Conservation (phyloP, 495 filamentous ascomycete species). For the Xylaria castorea region DNA sequence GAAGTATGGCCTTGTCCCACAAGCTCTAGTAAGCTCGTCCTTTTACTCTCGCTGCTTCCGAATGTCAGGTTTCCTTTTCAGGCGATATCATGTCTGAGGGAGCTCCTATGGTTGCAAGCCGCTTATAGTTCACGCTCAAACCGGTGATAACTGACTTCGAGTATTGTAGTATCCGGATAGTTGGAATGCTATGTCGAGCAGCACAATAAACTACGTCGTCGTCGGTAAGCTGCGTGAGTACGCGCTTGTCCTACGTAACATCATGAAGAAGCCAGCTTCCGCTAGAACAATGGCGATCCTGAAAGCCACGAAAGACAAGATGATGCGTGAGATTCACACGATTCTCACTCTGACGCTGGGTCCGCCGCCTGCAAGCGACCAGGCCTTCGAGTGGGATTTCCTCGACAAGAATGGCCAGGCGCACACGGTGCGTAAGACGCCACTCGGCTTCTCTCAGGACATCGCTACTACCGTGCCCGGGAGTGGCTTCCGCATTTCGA, state of each 20-base stretch:
- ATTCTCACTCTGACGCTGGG: conserved; percentile 82
- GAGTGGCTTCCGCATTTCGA: conserved; percentile 53
- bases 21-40: conserved; percentile 52
- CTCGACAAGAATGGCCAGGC: conserved; percentile 69
- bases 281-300: conserved; percentile 44
- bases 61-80: background rate
- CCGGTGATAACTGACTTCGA: background rate
- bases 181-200: conserved; percentile 74
- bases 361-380: conserved; percentile 69
- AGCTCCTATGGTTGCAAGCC: background rate
- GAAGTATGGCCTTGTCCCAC: conserved; percentile 86
- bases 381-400: conserved; percentile 79
- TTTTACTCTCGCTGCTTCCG: background rate
- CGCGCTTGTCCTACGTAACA: conserved; percentile 66
- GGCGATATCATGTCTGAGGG: too few relatives aligned
- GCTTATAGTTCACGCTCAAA: background rate
- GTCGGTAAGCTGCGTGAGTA: conserved; percentile 89
- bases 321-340: conserved; percentile 78
- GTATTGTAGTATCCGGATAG: conserved; percentile 69
- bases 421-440: conserved; percentile 64
- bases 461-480: conserved; percentile 50
- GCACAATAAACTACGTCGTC: conserved; percentile 73
- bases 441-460: conserved; percentile 69
- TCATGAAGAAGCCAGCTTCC: conserved; percentile 42
- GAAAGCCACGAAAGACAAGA: conserved; percentile 65